Conservation (phyloP, 805 yeast species). For the Jamesozyma jinghongensis region DNA sequence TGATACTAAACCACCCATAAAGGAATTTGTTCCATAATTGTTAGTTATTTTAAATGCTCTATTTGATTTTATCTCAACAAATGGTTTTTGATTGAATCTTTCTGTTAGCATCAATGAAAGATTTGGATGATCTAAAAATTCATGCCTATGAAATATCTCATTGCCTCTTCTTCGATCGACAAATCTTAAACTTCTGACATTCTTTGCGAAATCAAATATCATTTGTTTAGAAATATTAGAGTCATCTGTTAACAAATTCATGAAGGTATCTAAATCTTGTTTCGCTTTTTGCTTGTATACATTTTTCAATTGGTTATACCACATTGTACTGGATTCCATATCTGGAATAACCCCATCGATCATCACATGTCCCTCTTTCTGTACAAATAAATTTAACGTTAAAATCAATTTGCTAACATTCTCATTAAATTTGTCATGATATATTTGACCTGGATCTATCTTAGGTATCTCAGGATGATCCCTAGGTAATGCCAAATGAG, state of each 20-base stretch:
- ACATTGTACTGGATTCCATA: constrained; percentile 70
- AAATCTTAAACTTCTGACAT: constrained; percentile 33
- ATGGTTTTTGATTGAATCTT: no score
- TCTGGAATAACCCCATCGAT: constrained; percentile 79
- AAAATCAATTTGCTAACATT: constrained; percentile 4
- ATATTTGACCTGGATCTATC: not conserved
- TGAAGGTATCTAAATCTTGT: constrained; percentile 37
- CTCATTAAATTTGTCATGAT: constrained; percentile 10
- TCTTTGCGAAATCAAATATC: not conserved
- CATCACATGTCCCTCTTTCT: not conserved
- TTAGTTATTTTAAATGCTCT: not conserved
- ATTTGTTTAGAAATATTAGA: not conserved
- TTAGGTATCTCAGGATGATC: not conserved
- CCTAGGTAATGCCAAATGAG: constrained; percentile 33
- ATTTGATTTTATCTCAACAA: not conserved
- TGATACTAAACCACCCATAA: constrained; percentile 77
- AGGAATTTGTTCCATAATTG: constrained; percentile 30
- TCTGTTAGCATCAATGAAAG: not conserved
- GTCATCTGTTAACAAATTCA: constrained; percentile 19
- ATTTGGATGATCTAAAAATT: no score
- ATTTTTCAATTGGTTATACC: constrained; percentile 48
- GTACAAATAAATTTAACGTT: constrained; percentile 4
- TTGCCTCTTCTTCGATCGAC: constrained; percentile 25
- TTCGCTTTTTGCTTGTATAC: constrained; percentile 50
- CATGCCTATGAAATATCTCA: no score